Conservation (phyloP, 352 stramenopile species). For the Peronosclerospora sorghi region DNA sequence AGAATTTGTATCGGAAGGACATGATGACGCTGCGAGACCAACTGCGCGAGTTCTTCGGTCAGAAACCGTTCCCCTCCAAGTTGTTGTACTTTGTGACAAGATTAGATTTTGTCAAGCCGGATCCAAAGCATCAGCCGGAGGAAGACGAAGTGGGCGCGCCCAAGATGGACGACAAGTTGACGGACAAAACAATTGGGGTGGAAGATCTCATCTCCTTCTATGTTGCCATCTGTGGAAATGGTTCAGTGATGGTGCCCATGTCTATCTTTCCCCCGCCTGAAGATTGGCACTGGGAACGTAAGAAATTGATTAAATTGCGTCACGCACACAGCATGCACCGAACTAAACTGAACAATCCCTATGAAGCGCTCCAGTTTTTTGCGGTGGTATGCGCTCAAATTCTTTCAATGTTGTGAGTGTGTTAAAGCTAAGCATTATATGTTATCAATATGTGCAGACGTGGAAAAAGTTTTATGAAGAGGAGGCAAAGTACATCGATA, state of each 20-base stretch:
- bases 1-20: constrained; percentile 55
- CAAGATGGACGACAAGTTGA: constrained; percentile 1
- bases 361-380: constrained; percentile 75
- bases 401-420: not conserved
- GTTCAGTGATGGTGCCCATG: constrained; percentile 81
- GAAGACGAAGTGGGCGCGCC: constrained; percentile 21
- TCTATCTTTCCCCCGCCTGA: constrained; percentile 72
- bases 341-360: constrained; percentile 54
- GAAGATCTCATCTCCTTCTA: constrained; percentile 72
- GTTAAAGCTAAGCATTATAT: not conserved
- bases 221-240: constrained; percentile 77
- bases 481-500: constrained; percentile 80
- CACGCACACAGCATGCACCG: constrained; percentile 76
- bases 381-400: constrained; percentile 34
- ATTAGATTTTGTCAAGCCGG: constrained; percentile 64
- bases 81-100: constrained; percentile 81
- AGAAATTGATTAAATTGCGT: constrained; percentile 74
- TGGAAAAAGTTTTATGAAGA: constrained; percentile 86
- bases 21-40: constrained; percentile 53
- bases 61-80: constrained; percentile 74
- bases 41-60: constrained; percentile 68
- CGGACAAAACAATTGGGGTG: constrained; percentile 18
- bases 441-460: constrained; percentile 21
- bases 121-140: constrained; percentile 27
- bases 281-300: constrained; percentile 76